Evolutionary conservation across 345 rosid species (phyloP).

Genomic region (Erodium maritimum): DNA sequence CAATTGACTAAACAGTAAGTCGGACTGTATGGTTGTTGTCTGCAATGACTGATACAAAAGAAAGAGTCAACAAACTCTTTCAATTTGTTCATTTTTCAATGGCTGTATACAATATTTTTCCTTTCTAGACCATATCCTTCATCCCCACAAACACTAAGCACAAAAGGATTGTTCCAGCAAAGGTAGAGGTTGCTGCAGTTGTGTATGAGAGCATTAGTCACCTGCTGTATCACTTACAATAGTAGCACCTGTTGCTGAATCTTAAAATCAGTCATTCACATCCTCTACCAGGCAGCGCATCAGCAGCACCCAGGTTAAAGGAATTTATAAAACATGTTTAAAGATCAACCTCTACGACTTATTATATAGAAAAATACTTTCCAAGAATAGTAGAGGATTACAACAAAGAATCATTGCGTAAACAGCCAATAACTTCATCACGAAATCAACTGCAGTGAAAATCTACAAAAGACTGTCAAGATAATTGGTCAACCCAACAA

Average conservation of each 20-base stretch:
- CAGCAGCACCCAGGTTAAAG: neutral
- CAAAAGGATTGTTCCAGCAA: conserved; percentile 10
- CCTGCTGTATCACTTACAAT: neutral
- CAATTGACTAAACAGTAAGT: neutral
- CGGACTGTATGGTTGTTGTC: neutral
- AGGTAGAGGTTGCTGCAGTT: neutral
- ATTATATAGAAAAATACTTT: no score
- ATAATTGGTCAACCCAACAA: neutral
- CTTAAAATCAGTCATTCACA: neutral
- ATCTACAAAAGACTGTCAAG: neutral
- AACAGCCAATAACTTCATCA: neutral
- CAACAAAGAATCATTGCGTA: neutral
- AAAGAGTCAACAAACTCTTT: conserved; percentile 1
- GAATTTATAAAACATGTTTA: neutral
- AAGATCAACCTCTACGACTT: neutral
- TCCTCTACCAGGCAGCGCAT: neutral
- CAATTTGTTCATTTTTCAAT: neutral
- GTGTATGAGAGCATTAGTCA: neutral
- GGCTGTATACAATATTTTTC: conserved; percentile 1
- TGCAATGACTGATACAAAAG: neutral
- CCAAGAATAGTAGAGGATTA: no score
- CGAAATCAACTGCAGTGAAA: neutral
- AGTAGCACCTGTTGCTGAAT: neutral
- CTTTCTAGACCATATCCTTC: conserved; percentile 22
- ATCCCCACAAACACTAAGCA: conserved; percentile 41